phyloP scores from a whole-genome alignment of 192 early-diverging fungal genomes.

The Diversispora epigaea region DNA sequence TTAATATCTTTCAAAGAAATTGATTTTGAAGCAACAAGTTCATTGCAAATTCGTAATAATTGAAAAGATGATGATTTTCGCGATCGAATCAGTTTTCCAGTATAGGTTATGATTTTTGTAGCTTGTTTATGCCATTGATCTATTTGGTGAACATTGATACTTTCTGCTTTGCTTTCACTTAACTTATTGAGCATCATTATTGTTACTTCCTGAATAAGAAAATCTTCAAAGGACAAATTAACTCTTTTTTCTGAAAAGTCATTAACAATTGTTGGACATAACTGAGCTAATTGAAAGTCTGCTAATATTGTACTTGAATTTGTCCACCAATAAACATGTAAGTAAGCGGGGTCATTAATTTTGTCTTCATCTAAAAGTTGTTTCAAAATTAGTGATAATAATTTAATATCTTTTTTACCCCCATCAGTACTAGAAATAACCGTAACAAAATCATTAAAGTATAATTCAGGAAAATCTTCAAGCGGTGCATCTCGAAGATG shows the following conservation, averaged over 20 bases:
- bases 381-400: slow-evolving; percentile 7
- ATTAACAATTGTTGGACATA: slow-evolving; percentile 5
- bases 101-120: slow-evolving; percentile 13
- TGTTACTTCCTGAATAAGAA: background rate
- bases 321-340: slow-evolving; percentile 32
- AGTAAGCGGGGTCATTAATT: background rate
- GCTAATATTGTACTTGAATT: slow-evolving; percentile 16
- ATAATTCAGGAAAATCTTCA: slow-evolving; percentile 4
- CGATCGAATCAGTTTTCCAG: background rate
- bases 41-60: slow-evolving; percentile 18
- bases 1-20: too few species aligned
- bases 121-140: slow-evolving; percentile 19
- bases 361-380: background rate
- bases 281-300: slow-evolving; percentile 16
- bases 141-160: background rate
- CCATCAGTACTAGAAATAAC: background rate
- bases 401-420: background rate
- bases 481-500: background rate
- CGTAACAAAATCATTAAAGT: slow-evolving; percentile 26
- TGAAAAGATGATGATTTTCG: background rate
- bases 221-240: background rate
- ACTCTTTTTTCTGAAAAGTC: background rate
- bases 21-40: slow-evolving; percentile 17
- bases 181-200: background rate
- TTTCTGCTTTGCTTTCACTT: background rate